Base-by-base conservation (phyloP, 768 basidiomycete species). In the Trametes coccinea region DNA sequence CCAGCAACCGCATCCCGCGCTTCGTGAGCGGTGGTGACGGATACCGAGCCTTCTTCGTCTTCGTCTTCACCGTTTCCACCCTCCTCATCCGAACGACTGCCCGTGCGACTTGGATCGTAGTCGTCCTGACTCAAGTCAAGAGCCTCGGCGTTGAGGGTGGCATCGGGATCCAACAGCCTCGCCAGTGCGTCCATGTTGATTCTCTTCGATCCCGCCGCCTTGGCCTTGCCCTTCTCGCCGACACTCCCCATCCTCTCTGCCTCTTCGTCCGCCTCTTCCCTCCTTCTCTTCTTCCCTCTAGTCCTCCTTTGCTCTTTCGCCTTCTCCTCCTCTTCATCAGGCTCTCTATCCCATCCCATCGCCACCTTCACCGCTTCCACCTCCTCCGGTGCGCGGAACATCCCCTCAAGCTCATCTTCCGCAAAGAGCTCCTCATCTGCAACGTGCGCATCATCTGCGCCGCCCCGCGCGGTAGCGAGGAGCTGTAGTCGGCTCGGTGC, bases 381-480 rank as follows among this genome's bases (percentile, higher is more conserved):
- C 70, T 92, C 87, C 22, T 77, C 79, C 34, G 82, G 76, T 48
- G 67, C 74, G 57, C 91, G 75, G 22, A 90, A 64, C 31, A 90
- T 55, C 17, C 75, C 79, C 56, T 91, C 89, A 30, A 89, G 71
- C 71, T 93, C 91, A 2, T 84, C 87, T 33, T 83, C 80, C 3
- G 74, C 80, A 61, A 93, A 90, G 27, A 93, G 74, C 60, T 92
- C 91, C 7, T 90, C 86, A 61, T 93, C 91, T 1, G 67, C 63
- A 17, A 93, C 83, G 22, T 79, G 73, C 27, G 76, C 75, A 39
- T 73, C 77, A 5, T 75, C 76, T 49, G 78, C 79, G 39, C 85
- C 86, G 47, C 89, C 87, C 46, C 88, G 85, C 48, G 78, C 76
- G 10, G 78, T 75, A 0, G 79, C 74, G 37, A 93, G 79, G 30